Conservation (phyloP, 805 yeast genomes). For the Metschnikowia peoriensis region DNA sequence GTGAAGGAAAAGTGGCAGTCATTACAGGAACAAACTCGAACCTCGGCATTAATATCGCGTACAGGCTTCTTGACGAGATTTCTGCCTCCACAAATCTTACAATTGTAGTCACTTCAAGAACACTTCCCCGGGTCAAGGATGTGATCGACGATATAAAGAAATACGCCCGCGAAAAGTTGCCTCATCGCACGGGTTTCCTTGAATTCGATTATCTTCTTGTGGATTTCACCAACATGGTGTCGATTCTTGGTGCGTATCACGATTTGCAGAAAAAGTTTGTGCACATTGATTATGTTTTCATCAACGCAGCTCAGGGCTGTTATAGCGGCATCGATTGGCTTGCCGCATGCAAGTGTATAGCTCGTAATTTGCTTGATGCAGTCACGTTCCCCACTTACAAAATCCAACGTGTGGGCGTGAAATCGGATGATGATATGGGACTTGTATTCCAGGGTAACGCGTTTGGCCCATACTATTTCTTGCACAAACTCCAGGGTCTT, state of each 20-base stretch:
- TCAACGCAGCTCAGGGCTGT: conserved; percentile 89
- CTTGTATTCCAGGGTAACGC: conserved; percentile 92
- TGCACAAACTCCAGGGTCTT: conserved; percentile 60
- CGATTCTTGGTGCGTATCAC: conserved; percentile 69
- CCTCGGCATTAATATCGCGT: conserved; percentile 83
- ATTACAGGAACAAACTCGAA: conserved; percentile 52
- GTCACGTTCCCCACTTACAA: conserved; percentile 89
- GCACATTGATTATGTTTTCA: conserved; percentile 72
- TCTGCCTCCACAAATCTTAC: conserved; percentile 61
- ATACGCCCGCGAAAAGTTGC: conserved; percentile 27
- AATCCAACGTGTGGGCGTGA: conserved; percentile 75
- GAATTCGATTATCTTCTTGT: conserved; percentile 86
- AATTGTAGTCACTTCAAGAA: conserved; percentile 83
- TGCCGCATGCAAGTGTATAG: conserved; percentile 67
- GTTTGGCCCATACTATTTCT: conserved; percentile 89
- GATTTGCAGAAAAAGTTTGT: conserved; percentile 64
- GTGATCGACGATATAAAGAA: conserved; percentile 51
- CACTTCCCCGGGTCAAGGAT: conserved; percentile 79
- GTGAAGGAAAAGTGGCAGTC: conserved; percentile 33
- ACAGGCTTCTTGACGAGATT: conserved; percentile 64
- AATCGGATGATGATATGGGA: conserved; percentile 77
- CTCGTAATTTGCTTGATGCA: conserved; percentile 67
- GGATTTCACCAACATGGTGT: conserved; percentile 90
- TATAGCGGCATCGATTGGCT: conserved; percentile 86
- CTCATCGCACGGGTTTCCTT: conserved; percentile 51